These are phyloP conservation scores for Xylariaceae sp. DNA, from an alignment of 2,329 filamentous ascomycete genomes.

Conservation along the genomic window DNA sequence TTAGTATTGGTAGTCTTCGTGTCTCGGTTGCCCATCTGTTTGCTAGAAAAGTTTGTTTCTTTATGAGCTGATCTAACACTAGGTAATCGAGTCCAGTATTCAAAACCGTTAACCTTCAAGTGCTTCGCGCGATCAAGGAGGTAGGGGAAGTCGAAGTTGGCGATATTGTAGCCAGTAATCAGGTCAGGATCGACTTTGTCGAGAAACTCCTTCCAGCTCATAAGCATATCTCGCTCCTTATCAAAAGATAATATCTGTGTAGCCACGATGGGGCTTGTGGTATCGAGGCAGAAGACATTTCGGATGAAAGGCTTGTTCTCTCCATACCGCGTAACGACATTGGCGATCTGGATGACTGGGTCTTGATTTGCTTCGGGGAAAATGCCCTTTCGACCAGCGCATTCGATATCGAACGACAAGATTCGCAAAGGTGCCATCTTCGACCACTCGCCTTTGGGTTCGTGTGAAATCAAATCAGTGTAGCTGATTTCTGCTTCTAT, in stretches of 20 bases:
- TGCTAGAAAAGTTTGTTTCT: conserved; percentile 89
- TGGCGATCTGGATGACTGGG: conserved; percentile 97
- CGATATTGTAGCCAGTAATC: conserved; percentile 98
- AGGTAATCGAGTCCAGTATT: conserved; percentile 84
- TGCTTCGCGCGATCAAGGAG: conserved; percentile 86
- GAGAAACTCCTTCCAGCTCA: conserved; percentile 88
- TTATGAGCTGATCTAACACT: conserved; percentile 73
- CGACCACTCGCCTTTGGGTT: conserved; percentile 91
- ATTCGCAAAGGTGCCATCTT: conserved; percentile 96
- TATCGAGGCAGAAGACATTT: conserved; percentile 95
- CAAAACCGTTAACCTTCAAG: conserved; percentile 79
- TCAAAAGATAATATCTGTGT: conserved; percentile 88
- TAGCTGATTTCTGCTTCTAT: conserved; percentile 91
- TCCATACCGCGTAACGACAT: conserved; percentile 92
- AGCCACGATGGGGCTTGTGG: conserved; percentile 91
- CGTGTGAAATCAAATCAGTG: conserved; percentile 81
- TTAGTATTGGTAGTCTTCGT: conserved; percentile 95
- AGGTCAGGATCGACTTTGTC: conserved; percentile 93
- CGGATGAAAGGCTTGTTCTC: conserved; percentile 94
- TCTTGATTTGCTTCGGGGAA: conserved; percentile 93
- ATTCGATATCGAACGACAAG: conserved; percentile 98
- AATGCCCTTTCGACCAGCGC: conserved; percentile 94
- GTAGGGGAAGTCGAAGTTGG: conserved; percentile 98
- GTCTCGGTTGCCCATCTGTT: conserved; percentile 96
- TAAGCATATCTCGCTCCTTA: conserved; percentile 87